Base-by-base conservation (phyloP, 257 asterid genomes). In the Pogostemon cablin region DNA sequence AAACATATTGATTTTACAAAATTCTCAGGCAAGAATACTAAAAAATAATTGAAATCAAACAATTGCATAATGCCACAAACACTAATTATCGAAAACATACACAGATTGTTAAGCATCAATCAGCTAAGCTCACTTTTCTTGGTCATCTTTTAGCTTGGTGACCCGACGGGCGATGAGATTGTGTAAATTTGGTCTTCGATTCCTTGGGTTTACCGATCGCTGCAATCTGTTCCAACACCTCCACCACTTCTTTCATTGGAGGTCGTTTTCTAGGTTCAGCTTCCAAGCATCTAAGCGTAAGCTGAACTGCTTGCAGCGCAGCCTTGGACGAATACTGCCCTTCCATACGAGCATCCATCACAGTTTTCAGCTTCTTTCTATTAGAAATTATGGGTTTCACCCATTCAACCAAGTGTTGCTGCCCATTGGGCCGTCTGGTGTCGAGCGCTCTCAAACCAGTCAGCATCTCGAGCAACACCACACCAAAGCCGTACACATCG, bases 401-500 rank as follows among this genome's bases (percentile, higher is more conserved):
- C 83, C 81, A 85, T 11, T 82, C 85, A 0, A 73, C 82, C 79
- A 85, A 73, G 80, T 59, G 80, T 11, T 74, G 78, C 79, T 75
- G 71, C 25, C 79, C 81, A 6, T 20, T 50, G 3, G 85, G 84
- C 40, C 87, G 80, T 38, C 17, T 67, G 1, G 55, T 58, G 73
- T 85, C 87, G 3, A 63, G 74, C 3, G 90, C 84, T 65, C 90
- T 72, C 62, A 70, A 53, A n/a, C 90, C 87, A 0, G 87, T 82
- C 77, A 85, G 6, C 77, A 85, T 67, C 80, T 85, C 87, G 3
- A 85, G 85, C 64, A 85, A 68, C 82, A 85, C 90, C 1, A 85
- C 90, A 0, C 89, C 89, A 10, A 85, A 85, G 9, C 87, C 89
- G 44, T 85, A 85, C 15, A 85, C 87, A 20, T 85, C 89, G 25